phyloP scores from a whole-genome alignment of 202 grass and related monocot species.

The Setaria italica region DNA sequence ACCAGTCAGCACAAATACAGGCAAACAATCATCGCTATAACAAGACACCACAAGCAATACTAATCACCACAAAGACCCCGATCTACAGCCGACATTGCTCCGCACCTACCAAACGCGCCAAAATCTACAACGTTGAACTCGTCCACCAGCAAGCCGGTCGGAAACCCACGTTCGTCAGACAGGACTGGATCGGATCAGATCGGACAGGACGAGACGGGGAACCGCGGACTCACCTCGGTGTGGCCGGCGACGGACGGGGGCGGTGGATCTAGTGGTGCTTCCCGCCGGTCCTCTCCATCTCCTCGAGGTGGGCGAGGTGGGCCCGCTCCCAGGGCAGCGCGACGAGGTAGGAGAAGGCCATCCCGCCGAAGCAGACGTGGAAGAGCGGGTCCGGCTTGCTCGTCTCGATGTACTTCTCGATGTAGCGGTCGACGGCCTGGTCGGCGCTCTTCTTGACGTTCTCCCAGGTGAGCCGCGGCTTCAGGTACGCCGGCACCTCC shows the following conservation, averaged over 20 bases:
- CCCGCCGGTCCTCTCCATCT: slow-evolving; percentile 59
- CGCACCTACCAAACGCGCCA: background rate
- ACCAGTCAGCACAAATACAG: background rate
- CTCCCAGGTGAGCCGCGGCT: slow-evolving; percentile 73
- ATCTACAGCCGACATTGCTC: background rate
- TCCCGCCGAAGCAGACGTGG: slow-evolving; percentile 78
- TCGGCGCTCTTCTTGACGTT: slow-evolving; percentile 80
- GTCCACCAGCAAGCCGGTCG: too few relatives aligned
- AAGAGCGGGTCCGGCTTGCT: slow-evolving; percentile 67
- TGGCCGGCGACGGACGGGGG: background rate
- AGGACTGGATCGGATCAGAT: background rate
- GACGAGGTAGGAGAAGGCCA: slow-evolving; percentile 83
- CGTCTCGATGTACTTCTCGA: slow-evolving; percentile 97
- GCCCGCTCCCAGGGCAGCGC: slow-evolving; percentile 71
- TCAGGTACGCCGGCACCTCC: slow-evolving; percentile 71
- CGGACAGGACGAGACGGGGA: background rate
- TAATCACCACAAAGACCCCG: background rate
- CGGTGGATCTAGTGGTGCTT: slow-evolving; percentile 72
- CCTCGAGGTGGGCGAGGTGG: slow-evolving; percentile 72
- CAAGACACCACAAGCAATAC: background rate
- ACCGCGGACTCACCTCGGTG: slow-evolving; percentile 15
- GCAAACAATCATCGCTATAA: background rate
- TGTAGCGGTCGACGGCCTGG: slow-evolving; percentile 87
- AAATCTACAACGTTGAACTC: too few relatives aligned
- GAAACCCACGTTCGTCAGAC: background rate